Percentiles rank a stretch among this genome's conserved stretches.
Evolutionary conservation across 2,329 filamentous ascomycete genomes (phyloP).

Genomic region (Scedosporium boydii): DNA sequence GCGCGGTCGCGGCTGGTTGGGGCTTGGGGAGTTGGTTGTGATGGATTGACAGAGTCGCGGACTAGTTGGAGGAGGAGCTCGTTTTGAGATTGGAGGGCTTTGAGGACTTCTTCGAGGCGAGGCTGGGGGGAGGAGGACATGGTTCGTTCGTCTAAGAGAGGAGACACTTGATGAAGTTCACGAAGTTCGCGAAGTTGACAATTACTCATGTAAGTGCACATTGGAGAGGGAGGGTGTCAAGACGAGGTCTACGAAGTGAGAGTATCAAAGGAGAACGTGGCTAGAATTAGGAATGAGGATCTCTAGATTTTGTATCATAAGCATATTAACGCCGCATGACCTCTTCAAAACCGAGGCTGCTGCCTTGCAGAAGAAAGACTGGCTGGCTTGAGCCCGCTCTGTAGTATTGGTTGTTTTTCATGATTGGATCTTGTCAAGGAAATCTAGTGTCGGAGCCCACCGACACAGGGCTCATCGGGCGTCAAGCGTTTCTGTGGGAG

Average conservation of each 20-base stretch:
- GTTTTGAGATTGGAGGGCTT: constrained; percentile 21
- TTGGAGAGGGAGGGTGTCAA: background rate
- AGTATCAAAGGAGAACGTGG: background rate
- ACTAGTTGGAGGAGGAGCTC: constrained; percentile 23
- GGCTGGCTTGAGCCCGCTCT: background rate
- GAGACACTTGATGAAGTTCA: background rate
- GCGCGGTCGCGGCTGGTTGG: background rate
- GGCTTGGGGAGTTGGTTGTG: background rate
- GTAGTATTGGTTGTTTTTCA: background rate
- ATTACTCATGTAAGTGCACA: background rate
- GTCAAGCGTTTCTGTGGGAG: background rate
- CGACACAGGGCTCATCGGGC: background rate
- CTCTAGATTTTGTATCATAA: background rate
- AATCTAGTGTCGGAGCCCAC: background rate
- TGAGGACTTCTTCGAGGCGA: constrained; percentile 23
- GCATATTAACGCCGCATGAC: background rate
- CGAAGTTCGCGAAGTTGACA: background rate
- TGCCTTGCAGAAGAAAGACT: background rate
- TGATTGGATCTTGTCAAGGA: background rate
- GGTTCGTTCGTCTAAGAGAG: background rate
- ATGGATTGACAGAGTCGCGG: constrained; percentile 14
- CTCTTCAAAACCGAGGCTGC: background rate
- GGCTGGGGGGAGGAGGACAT: constrained; percentile 12
- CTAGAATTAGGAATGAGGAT: background rate
- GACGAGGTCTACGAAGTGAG: background rate